A percentile compares a stretch with the other conserved stretches of the same genome.
phyloP scores from a whole-genome alignment of 352 stramenopile genomes.

The Blastocystis sp. region DNA sequence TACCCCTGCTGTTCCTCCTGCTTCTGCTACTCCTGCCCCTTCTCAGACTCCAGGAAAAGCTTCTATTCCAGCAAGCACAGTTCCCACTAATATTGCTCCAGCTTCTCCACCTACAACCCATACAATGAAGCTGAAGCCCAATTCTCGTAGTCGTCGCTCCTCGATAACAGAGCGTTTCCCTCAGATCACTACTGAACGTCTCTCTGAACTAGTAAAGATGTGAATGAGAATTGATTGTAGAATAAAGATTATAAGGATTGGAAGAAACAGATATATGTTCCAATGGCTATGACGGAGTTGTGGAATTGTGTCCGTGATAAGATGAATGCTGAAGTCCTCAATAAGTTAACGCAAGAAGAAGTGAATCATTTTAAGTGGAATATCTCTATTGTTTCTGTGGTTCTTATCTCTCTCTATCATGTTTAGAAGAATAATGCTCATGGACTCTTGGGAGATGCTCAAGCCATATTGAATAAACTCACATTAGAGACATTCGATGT shows the following conservation, averaged over 20 bases:
- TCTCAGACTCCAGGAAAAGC: background rate
- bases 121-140: background rate
- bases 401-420: background rate
- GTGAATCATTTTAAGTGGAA: constrained; percentile 39
- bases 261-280: constrained; percentile 12
- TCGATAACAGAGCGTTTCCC: background rate
- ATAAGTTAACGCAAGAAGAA: background rate
- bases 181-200: background rate
- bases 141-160: background rate
- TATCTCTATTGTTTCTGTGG: constrained; percentile 13
- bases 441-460: constrained; percentile 81
- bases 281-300: background rate
- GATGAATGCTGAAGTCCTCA: background rate
- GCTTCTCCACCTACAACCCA: background rate
- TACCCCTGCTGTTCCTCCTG: background rate
- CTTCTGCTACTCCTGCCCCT: background rate
- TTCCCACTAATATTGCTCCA: background rate
- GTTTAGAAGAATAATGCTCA: constrained; percentile 75
- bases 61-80: background rate
- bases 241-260: background rate
- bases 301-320: background rate
- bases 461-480: constrained; percentile 89
- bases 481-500: constrained; percentile 85
- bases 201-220: background rate
- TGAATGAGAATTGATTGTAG: background rate